Evolutionary conservation across 768 basidiomycete genomes (phyloP).

Genomic region (Leccinum subtestaceum): DNA sequence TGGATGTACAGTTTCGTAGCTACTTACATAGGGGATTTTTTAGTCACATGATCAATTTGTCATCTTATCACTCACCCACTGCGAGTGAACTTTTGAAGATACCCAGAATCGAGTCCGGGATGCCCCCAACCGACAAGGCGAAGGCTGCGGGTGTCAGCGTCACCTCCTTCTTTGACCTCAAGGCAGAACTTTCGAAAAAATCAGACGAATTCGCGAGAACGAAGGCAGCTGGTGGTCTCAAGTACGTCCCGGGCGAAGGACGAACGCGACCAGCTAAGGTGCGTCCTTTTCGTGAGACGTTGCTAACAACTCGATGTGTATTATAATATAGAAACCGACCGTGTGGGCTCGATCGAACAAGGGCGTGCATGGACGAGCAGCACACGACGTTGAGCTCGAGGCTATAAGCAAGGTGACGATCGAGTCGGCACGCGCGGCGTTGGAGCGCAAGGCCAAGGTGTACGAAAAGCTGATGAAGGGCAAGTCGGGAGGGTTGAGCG

Average conservation of each 20-base stretch:
- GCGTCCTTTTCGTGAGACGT: conserved; percentile 3
- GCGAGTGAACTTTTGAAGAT: not conserved
- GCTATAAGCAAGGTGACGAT: conserved; percentile 64
- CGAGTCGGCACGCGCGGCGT: conserved; percentile 64
- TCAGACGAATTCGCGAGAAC: conserved; percentile 62
- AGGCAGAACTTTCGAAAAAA: conserved; percentile 49
- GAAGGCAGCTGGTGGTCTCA: conserved; percentile 54
- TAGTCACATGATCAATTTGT: conserved; percentile 9
- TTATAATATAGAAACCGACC: conserved; percentile 58
- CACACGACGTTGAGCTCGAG: conserved; percentile 70
- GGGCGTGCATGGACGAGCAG: conserved; percentile 62
- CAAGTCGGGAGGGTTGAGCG: conserved; percentile 72
- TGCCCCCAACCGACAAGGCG: conserved; percentile 53
- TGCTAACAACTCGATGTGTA: not conserved
- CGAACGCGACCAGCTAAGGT: conserved; percentile 70
- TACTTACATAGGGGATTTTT: conserved; percentile 23
- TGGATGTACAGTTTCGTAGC: conserved; percentile 39
- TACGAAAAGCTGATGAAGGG: conserved; percentile 79
- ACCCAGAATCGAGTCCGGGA: conserved; percentile 14
- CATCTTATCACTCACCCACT: not conserved
- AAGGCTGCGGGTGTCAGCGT: conserved; percentile 70
- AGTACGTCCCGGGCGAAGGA: conserved; percentile 55
- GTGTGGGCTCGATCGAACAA: conserved; percentile 77
- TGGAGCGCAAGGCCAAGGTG: conserved; percentile 77
- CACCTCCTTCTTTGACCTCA: conserved; percentile 80